Evolutionary conservation across 2,329 filamentous ascomycete genomes (phyloP).

Genomic region (Pestalotiopsis sp.): DNA sequence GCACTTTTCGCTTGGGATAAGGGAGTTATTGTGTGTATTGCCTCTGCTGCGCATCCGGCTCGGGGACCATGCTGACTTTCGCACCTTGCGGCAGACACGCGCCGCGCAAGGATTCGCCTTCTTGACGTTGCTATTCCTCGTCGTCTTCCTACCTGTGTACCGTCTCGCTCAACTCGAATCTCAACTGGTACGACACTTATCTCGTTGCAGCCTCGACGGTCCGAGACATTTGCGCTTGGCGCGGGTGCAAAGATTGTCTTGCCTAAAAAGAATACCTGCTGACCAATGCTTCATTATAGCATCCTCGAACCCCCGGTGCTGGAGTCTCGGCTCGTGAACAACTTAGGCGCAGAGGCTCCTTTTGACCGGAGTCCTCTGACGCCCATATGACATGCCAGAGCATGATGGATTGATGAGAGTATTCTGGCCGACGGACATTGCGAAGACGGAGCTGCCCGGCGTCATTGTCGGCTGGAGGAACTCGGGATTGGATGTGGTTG

Average conservation of each 20-base stretch:
- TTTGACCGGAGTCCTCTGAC: conserved; percentile 58
- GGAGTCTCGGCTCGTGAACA: conserved; percentile 96
- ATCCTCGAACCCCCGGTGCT: conserved; percentile 76
- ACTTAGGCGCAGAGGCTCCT: conserved; percentile 89
- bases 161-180: conserved; percentile 81
- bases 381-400: conserved; percentile 63
- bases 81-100: conserved; percentile 62
- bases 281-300: conserved; percentile 52
- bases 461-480: conserved; percentile 97
- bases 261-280: neutral
- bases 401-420: conserved; percentile 93
- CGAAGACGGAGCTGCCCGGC: conserved; percentile 71
- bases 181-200: conserved; percentile 65
- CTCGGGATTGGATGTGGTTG: conserved; percentile 86
- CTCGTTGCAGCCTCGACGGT: conserved; percentile 9
- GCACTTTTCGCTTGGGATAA: conserved; percentile 98
- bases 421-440: conserved; percentile 94
- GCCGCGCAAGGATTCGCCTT: conserved; percentile 83
- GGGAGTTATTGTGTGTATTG: conserved; percentile 81
- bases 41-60: conserved; percentile 7
- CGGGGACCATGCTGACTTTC: conserved; percentile 16
- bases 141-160: conserved; percentile 83
- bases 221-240: conserved; percentile 17
- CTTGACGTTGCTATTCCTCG: conserved; percentile 81
- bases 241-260: neutral